Conservation (phyloP, 805 yeast genomes). For the Metschnikowia sp. region DNA sequence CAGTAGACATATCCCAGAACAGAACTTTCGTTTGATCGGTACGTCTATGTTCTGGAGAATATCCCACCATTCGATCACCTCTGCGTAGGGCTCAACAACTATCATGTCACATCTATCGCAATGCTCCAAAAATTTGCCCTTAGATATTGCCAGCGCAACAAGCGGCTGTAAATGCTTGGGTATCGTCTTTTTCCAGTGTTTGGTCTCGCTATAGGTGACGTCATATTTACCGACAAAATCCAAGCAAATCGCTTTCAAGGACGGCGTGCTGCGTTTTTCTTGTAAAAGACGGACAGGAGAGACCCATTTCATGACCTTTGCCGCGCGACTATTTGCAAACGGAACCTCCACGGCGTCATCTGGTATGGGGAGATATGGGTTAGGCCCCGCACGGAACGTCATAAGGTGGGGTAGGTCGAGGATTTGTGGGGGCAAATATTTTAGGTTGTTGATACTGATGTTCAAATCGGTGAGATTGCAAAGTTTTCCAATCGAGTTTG, state of each 20-base stretch:
- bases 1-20: conserved; percentile 47
- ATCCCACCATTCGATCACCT: conserved; percentile 67
- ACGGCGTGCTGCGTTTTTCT: conserved; percentile 32
- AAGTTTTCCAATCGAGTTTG: conserved; percentile 19
- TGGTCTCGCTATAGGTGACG: conserved; percentile 52
- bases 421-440: conserved; percentile 51
- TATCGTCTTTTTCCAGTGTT: conserved; percentile 48
- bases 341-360: conserved; percentile 23
- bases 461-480: conserved; percentile 46
- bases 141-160: conserved; percentile 51
- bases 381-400: conserved; percentile 55
- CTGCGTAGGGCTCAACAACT: conserved; percentile 57
- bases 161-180: conserved; percentile 44
- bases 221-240: conserved; percentile 48
- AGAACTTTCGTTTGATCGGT: conserved; percentile 55
- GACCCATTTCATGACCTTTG: conserved; percentile 12
- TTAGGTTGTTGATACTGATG: conserved; percentile 49
- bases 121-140: conserved; percentile 47
- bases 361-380: conserved; percentile 35
- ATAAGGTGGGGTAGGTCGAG: conserved; percentile 41
- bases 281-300: conserved; percentile 27
- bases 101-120: conserved; percentile 50
- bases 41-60: conserved; percentile 45
- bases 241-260: conserved; percentile 46
- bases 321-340: background rate